Base-by-base conservation (phyloP, 108 stramenopile species). In the Conticribra guillardii region DNA sequence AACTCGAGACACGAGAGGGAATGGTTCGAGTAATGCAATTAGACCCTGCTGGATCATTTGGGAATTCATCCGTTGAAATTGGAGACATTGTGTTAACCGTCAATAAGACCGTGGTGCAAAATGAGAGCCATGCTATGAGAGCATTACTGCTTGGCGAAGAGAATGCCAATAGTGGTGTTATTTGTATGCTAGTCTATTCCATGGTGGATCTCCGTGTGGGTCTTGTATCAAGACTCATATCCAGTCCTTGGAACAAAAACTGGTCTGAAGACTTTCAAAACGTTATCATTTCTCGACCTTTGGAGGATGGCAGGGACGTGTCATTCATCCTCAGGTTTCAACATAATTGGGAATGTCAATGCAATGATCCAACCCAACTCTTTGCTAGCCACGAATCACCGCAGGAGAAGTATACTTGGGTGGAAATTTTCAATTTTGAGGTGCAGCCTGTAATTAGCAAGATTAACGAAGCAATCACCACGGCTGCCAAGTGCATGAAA, bases 111-210 rank as follows among this genome's bases (percentile, higher is more conserved):
- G 26, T n/a, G 33, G 29, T 46, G 23, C 50, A 54, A 71, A 44
- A 58, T 61, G 59, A 50, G 4, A 34, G 60, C 19, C 26, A 33
- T 44, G 59, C 44, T 15, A 60, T 27, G 51, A 44, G 28, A 2
- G 34, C 9, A 17, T 28, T 71, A 34, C 17, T 29, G 32, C 23
- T 9, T 11, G 37, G 37, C 8, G 11, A 41, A 9, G 32, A 53
- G 15, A 46, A 29, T 27, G 51, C 58, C 29, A 14, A 33, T 26
- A 37, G 41, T 29, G 69, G 51, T 17, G 41, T 71, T 27, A 28
- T 50, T 28, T 59, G 46, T 52, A 41, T 71, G 45, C 69, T 71
- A 4, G 52, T 71, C 19, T 71, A 71, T 50, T 71, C 69, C 23
- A 71, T 71, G 69, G 49, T 60, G 9, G 59, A 71, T 18, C 52